A percentile compares a stretch with the other conserved stretches of the same genome.
Evolutionary conservation across 495 filamentous ascomycete genomes (phyloP).

Genomic region (Umbilicaria muhlenbergii): DNA sequence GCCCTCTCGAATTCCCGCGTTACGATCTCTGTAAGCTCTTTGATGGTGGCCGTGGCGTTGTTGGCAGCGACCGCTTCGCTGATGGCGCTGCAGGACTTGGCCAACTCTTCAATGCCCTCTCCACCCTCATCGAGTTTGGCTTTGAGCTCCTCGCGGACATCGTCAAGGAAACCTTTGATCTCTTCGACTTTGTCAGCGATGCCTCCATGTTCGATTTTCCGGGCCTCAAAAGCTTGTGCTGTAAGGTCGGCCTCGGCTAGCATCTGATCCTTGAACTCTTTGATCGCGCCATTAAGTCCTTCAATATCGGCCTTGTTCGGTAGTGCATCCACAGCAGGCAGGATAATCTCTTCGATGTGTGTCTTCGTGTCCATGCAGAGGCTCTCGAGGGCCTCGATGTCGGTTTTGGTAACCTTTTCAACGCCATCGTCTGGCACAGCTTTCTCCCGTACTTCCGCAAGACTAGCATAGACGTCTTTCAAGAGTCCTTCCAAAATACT

Average conservation of each 20-base stretch:
- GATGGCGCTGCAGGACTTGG: constrained; percentile 44
- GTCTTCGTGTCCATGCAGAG: constrained; percentile 69
- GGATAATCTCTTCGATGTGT: constrained; percentile 52
- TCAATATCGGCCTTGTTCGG: constrained; percentile 45
- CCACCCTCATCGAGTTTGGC: constrained; percentile 41
- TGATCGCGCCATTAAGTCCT: constrained; percentile 50
- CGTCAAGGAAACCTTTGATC: constrained; percentile 37
- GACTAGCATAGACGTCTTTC: constrained; percentile 51
- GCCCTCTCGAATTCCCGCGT: constrained; percentile 70
- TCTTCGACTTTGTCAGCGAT: constrained; percentile 43
- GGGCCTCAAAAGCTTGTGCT: constrained; percentile 66
- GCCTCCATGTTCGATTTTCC: constrained; percentile 46
- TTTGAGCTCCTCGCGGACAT: constrained; percentile 51
- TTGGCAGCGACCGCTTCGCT: constrained; percentile 43
- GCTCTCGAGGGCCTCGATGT: constrained; percentile 61
- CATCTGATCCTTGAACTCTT: constrained; percentile 53
- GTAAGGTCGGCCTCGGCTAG: constrained; percentile 54
- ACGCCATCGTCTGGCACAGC: constrained; percentile 38
- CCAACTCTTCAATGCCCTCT: constrained; percentile 37
- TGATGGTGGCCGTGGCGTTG: constrained; percentile 47
- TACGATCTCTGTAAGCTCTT: constrained; percentile 64
- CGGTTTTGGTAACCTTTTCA: constrained; percentile 58
- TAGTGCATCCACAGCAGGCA: constrained; percentile 48
- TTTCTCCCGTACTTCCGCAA: constrained; percentile 65
- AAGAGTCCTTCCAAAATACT: constrained; percentile 57